Conservation (phyloP, 495 filamentous ascomycete species). For the Hypoxylon trugodes region DNA sequence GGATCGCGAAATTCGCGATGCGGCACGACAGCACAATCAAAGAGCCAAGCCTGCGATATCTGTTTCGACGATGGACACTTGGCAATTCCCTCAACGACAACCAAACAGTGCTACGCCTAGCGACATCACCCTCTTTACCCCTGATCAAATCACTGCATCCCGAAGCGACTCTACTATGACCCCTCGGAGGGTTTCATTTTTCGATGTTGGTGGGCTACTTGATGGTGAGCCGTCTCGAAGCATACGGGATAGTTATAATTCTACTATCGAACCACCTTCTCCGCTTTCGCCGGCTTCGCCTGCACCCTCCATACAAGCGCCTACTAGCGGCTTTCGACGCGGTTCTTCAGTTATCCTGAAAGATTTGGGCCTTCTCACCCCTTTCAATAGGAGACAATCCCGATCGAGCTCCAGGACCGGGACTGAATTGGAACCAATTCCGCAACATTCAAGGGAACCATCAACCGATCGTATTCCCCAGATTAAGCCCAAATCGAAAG, state of each 20-base stretch:
- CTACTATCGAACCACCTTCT: conserved; percentile 44
- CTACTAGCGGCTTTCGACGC: conserved; percentile 47
- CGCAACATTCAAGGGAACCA: conserved; percentile 45
- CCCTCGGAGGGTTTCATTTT: conserved; percentile 67
- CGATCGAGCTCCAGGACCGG: conserved; percentile 38
- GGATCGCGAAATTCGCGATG: conserved; percentile 63
- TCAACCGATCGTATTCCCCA: conserved; percentile 17
- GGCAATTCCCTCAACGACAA: conserved; percentile 49
- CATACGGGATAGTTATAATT: conserved; percentile 47
- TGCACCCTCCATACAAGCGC: conserved; percentile 45
- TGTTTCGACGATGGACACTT: conserved; percentile 47
- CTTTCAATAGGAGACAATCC: conserved; percentile 35
- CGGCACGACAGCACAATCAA: conserved; percentile 10
- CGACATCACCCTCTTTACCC: conserved; percentile 44
- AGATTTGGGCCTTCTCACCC: conserved; percentile 63
- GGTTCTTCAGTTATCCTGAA: conserved; percentile 65
- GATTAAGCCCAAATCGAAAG: conserved; percentile 46
- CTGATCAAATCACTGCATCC: conserved; percentile 34
- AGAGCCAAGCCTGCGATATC: conserved; percentile 38
- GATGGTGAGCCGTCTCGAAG: conserved; percentile 47
- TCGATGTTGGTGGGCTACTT: conserved; percentile 75
- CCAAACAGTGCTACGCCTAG: conserved; percentile 39
- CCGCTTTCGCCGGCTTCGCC: conserved; percentile 40
- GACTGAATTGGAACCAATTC: conserved; percentile 48
- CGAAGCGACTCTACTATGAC: conserved; percentile 50